Percentiles rank a stretch among this genome's conserved stretches.
Conservation (phyloP, 805 yeast species). For the Lachancea waltii region DNA sequence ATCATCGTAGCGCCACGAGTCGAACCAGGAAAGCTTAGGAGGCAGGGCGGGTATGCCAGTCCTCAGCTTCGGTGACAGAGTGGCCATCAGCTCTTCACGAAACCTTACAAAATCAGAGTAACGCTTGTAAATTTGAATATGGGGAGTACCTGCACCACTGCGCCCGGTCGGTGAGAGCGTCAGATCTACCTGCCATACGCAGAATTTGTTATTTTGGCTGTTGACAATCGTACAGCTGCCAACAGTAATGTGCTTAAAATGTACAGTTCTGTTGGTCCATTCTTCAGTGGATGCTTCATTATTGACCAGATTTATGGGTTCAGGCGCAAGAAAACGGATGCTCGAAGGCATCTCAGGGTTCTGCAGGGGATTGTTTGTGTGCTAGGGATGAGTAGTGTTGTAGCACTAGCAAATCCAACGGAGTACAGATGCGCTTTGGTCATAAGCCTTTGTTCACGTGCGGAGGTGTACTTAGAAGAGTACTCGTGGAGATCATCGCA, state of each 20-base stretch:
- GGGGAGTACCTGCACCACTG: constrained; percentile 8
- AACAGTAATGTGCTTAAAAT: constrained; percentile 12
- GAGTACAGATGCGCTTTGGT: too few species aligned
- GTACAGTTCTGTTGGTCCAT: constrained; percentile 1
- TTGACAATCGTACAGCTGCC: constrained; percentile 26
- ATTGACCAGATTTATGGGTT: constrained; percentile 23
- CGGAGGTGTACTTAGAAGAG: too few species aligned
- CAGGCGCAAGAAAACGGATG: constrained; percentile 18
- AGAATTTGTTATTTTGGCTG: constrained; percentile 24
- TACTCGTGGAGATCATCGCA: too few species aligned
- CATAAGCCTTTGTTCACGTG: too few species aligned
- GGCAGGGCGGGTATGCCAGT: constrained; percentile 45
- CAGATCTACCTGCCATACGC: constrained; percentile 27
- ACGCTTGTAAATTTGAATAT: constrained; percentile 46
- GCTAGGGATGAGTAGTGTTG: too few species aligned
- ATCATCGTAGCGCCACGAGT: constrained; percentile 25
- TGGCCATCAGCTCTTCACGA: constrained; percentile 32
- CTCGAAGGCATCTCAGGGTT: constrained; percentile 9
- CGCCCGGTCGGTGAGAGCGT: constrained; percentile 12
- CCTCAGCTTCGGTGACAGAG: constrained; percentile 31
- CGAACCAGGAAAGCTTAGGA: constrained; percentile 39
- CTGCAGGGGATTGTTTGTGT: neutral
- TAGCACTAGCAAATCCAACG: too few species aligned
- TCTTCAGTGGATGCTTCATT: constrained; percentile 13
- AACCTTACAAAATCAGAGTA: constrained; percentile 58